A percentile compares a stretch with the other conserved stretches of the same genome.
Conservation (phyloP, 495 filamentous ascomycete genomes). For the Xylaria nigripes region DNA sequence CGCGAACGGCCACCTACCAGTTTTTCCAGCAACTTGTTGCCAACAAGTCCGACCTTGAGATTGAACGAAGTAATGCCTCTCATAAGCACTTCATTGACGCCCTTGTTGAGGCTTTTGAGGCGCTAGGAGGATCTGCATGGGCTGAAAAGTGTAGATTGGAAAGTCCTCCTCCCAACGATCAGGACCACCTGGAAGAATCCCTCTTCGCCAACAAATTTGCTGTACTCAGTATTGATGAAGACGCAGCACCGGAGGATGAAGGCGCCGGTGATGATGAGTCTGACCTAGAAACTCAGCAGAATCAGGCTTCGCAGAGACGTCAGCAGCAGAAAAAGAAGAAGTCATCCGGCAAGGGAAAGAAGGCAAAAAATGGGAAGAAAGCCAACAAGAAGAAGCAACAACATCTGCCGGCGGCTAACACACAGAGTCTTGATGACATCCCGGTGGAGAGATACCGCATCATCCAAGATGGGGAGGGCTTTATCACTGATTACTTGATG, state of each 20-base stretch:
- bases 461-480: slow-evolving; percentile 28
- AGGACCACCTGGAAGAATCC: slow-evolving; percentile 22
- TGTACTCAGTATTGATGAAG: slow-evolving; percentile 18
- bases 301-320: slow-evolving; percentile 8
- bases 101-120: slow-evolving; percentile 29
- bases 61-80: slow-evolving; percentile 31
- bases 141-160: slow-evolving; percentile 5
- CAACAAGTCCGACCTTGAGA: slow-evolving; percentile 27
- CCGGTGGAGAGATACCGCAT: slow-evolving; percentile 41
- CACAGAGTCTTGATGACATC: slow-evolving; percentile 19
- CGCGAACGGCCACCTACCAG: slow-evolving; percentile 14
- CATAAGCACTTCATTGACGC: slow-evolving; percentile 37
- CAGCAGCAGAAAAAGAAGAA: slow-evolving; percentile 16
- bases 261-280: slow-evolving; percentile 11
- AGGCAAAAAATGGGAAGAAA: slow-evolving; percentile 28
- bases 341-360: slow-evolving; percentile 33
- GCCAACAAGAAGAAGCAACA: slow-evolving; percentile 16
- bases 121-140: slow-evolving; percentile 26
- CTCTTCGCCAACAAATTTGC: slow-evolving; percentile 29
- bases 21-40: slow-evolving; percentile 26
- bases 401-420: not conserved
- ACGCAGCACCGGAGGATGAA: slow-evolving; percentile 9
- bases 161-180: slow-evolving; percentile 2
- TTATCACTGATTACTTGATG: slow-evolving; percentile 32
- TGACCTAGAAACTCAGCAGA: slow-evolving; percentile 5